Evolutionary conservation across 768 basidiomycete species (phyloP).

Genomic region (Leccinum barrowsii): DNA sequence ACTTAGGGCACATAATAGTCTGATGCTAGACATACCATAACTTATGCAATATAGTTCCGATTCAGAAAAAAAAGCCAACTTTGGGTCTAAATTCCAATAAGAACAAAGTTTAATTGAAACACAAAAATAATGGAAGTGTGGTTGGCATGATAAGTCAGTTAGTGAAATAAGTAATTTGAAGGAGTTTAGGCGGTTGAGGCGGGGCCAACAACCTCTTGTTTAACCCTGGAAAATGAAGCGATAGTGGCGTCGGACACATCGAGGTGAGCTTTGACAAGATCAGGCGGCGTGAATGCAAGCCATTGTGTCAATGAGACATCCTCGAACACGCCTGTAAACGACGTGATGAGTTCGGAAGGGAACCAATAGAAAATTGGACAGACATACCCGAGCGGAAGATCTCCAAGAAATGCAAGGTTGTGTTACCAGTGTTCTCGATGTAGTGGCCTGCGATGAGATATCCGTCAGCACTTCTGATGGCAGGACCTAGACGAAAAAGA

Average conservation of each 20-base stretch:
- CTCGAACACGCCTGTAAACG: constrained; percentile 41
- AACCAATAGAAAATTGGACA: not conserved
- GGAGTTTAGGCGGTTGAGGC: not conserved
- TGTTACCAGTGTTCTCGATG: constrained; percentile 62
- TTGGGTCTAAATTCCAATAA: not conserved
- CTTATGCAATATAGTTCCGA: not conserved
- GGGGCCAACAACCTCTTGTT: constrained; percentile 45
- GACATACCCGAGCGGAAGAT: constrained; percentile 52
- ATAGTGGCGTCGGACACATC: constrained; percentile 50
- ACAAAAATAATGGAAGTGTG: constrained; percentile 13
- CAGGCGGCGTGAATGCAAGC: constrained; percentile 58
- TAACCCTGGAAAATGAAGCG: constrained; percentile 46
- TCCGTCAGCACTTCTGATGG: not conserved
- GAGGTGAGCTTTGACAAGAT: constrained; percentile 61
- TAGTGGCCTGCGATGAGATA: constrained; percentile 49
- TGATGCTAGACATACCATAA: not conserved
- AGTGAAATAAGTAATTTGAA: not conserved
- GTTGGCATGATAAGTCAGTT: not conserved
- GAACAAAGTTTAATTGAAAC: not conserved
- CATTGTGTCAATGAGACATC: constrained; percentile 59
- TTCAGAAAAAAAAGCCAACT: not conserved
- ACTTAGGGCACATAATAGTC: not conserved
- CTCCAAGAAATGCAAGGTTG: constrained; percentile 55
- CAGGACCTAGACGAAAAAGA: not conserved
- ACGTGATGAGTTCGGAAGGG: not conserved